These are phyloP conservation scores for Phytophthora pinifolia DNA, from an alignment of 352 stramenopile species.

Conservation along the genomic window DNA sequence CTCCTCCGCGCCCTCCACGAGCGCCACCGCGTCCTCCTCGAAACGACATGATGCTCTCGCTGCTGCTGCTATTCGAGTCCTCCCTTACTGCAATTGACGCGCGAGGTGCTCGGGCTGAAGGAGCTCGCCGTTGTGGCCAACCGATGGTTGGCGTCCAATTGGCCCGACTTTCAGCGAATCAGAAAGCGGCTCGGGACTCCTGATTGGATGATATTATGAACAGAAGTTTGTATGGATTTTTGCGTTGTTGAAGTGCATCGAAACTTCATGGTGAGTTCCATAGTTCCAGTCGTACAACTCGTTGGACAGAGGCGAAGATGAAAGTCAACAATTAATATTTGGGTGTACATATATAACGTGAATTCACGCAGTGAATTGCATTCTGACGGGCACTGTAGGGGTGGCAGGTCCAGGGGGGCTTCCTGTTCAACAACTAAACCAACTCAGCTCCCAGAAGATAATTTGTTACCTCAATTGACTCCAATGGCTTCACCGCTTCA, in stretches of 20 bases:
- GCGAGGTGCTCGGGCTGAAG: not conserved
- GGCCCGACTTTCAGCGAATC: constrained; percentile 17
- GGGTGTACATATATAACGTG: too few relatives aligned
- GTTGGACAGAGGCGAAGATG: too few relatives aligned
- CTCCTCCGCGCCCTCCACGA: constrained; percentile 38
- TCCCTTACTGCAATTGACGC: constrained; percentile 19
- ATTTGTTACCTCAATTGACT: too few relatives aligned
- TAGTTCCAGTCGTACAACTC: too few relatives aligned
- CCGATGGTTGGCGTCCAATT: constrained; percentile 30
- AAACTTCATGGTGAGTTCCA: too few relatives aligned
- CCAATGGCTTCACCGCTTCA: too few relatives aligned
- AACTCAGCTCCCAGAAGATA: too few relatives aligned
- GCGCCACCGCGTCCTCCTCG: constrained; percentile 50
- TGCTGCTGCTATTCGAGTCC: constrained; percentile 5
- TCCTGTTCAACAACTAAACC: too few relatives aligned
- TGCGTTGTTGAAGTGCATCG: constrained; percentile 6
- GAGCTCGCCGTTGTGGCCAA: constrained; percentile 25
- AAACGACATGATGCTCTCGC: constrained; percentile 49
- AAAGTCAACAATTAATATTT: too few relatives aligned
- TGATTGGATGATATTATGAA: constrained; percentile 11
- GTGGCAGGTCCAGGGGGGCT: too few relatives aligned
- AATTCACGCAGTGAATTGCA: too few relatives aligned
- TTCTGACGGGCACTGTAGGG: too few relatives aligned
- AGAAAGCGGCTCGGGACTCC: not conserved
- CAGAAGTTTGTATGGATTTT: not conserved